Conservation (phyloP, 129 eudicot species). For the Cynara cardunculus region DNA sequence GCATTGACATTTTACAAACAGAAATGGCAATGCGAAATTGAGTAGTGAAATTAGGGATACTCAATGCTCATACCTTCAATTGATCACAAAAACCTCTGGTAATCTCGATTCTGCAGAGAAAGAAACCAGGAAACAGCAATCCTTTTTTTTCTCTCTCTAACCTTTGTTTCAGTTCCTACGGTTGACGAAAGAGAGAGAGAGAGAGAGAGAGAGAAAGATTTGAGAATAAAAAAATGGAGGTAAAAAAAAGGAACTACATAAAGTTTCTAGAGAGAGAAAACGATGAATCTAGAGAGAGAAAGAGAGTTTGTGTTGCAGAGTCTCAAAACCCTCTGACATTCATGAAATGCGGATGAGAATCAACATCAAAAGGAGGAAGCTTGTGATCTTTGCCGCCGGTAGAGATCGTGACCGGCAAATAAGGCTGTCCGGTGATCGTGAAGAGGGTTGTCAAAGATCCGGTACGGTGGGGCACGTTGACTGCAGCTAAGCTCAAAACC, state of each 20-base stretch:
- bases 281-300: slow-evolving; percentile 13
- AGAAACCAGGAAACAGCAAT: too few species aligned
- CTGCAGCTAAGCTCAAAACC: slow-evolving; percentile 31
- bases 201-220: slow-evolving; percentile 28
- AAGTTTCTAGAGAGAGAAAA: slow-evolving; percentile 28
- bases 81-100: slow-evolving; percentile 11
- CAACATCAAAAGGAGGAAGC: background rate
- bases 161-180: slow-evolving; percentile 30
- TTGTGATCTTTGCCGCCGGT: slow-evolving; percentile 5
- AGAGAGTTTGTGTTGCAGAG: background rate
- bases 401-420: slow-evolving; percentile 20
- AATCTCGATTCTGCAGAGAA: slow-evolving; percentile 1
- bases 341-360: background rate
- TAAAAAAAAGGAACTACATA: slow-evolving; percentile 17
- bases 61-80: slow-evolving; percentile 24
- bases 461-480: slow-evolving; percentile 35
- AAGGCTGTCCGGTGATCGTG: background rate
- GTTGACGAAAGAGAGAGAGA: slow-evolving; percentile 46
- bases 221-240: slow-evolving; percentile 14
- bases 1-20: slow-evolving; percentile 16
- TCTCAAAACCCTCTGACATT: slow-evolving; percentile 1
- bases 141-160: slow-evolving; percentile 1
- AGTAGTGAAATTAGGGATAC: slow-evolving; percentile 18
- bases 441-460: slow-evolving; percentile 19
- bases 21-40: slow-evolving; percentile 21